phyloP scores from a whole-genome alignment of 176 grass and related monocot genomes.

The Rhynchospora tenuis region DNA sequence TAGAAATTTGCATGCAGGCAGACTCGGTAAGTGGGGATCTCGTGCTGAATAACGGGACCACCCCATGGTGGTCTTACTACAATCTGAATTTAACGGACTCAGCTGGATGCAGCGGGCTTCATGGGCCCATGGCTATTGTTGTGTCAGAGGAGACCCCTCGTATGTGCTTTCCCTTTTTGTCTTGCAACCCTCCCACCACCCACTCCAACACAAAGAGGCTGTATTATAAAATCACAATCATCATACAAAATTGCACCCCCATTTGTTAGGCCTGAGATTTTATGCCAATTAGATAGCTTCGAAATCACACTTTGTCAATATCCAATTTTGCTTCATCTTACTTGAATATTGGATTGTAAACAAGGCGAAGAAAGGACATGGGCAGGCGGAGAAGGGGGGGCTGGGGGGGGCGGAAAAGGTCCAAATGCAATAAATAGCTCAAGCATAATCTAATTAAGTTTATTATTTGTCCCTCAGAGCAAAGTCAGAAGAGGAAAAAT shows the following conservation, averaged over 20 bases:
- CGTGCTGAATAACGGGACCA: slow-evolving; percentile 55
- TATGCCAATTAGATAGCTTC: neutral
- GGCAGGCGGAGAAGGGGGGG: no score
- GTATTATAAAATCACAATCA: neutral
- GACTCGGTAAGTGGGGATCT: slow-evolving; percentile 69
- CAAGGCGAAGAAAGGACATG: no score
- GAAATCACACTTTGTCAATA: no score
- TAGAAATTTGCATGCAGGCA: slow-evolving; percentile 36
- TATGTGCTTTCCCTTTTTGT: slow-evolving; percentile 36
- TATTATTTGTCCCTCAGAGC: no score
- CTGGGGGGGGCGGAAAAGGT: no score
- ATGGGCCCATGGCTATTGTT: slow-evolving; percentile 81
- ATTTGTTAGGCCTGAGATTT: neutral
- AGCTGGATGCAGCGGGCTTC: slow-evolving; percentile 54
- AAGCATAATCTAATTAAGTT: no score
- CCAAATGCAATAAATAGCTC: no score
- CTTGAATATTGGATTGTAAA: neutral
- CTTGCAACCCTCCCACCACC: neutral
- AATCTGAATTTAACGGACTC: slow-evolving; percentile 51
- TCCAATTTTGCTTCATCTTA: neutral
- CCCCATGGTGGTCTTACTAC: slow-evolving; percentile 92
- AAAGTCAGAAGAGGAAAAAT: no score
- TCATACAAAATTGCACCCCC: neutral
- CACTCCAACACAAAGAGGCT: neutral
- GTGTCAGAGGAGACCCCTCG: slow-evolving; percentile 98